These are phyloP conservation scores for Rhodotorula graminis DNA, from an alignment of 768 basidiomycete genomes.

Conservation along the genomic window DNA sequence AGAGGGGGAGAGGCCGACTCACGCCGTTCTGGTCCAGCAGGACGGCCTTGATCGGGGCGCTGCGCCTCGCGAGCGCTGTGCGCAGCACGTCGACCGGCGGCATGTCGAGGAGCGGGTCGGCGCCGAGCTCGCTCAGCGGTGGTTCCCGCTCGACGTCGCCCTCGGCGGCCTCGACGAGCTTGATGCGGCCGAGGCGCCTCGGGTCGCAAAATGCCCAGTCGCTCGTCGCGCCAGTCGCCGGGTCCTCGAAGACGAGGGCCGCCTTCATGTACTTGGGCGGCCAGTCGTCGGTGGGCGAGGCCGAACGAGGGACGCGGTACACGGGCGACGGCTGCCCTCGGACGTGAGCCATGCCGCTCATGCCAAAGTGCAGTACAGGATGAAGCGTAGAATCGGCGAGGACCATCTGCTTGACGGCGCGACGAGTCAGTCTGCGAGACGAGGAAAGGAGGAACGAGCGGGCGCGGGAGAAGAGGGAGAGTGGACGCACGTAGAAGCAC, in stretches of 20 bases:
- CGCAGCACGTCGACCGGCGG: slow-evolving; percentile 32
- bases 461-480: neutral
- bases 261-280: slow-evolving; percentile 41
- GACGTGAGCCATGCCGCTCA: slow-evolving; percentile 31
- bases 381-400: slow-evolving; percentile 17
- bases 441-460: neutral
- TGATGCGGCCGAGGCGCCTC: slow-evolving; percentile 40
- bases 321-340: slow-evolving; percentile 30
- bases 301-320: slow-evolving; percentile 35
- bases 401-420: slow-evolving; percentile 10
- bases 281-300: slow-evolving; percentile 29
- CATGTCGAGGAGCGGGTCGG: slow-evolving; percentile 39
- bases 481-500: slow-evolving; percentile 45
- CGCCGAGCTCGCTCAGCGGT: slow-evolving; percentile 39
- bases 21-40: slow-evolving; percentile 44
- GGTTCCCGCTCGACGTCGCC: slow-evolving; percentile 20
- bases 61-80: slow-evolving; percentile 13
- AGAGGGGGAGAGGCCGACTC: neutral
- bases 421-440: neutral
- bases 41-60: slow-evolving; percentile 44
- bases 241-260: slow-evolving; percentile 20
- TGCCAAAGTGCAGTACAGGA: slow-evolving; percentile 41
- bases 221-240: neutral
- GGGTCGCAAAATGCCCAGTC: slow-evolving; percentile 43
- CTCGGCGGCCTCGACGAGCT: slow-evolving; percentile 30